A percentile compares a stretch with the other conserved stretches of the same genome.
phyloP scores from a whole-genome alignment of 768 basidiomycete genomes.

The Boletellus ananiceps region DNA sequence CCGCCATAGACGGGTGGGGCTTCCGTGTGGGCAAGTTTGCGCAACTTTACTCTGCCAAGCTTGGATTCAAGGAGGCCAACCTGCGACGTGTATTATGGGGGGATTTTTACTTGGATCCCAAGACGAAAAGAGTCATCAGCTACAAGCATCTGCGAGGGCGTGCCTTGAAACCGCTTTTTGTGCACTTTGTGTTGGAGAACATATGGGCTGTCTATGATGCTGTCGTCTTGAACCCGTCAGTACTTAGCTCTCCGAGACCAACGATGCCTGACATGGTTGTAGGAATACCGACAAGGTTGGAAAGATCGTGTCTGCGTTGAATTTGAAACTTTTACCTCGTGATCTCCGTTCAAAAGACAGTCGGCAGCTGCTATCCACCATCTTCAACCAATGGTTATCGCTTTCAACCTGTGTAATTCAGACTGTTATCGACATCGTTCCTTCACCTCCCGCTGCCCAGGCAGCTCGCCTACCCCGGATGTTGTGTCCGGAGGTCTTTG shows the following conservation, averaged over 20 bases:
- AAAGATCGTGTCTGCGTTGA: slow-evolving; percentile 82
- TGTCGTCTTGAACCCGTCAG: slow-evolving; percentile 84
- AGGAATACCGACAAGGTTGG: slow-evolving; percentile 87
- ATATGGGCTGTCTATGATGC: slow-evolving; percentile 97
- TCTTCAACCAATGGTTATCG: slow-evolving; percentile 95
- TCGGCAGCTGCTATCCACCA: slow-evolving; percentile 73
- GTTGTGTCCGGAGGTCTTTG: slow-evolving; percentile 76
- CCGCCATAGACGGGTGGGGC: slow-evolving; percentile 96
- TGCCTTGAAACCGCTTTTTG: slow-evolving; percentile 89
- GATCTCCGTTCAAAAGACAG: slow-evolving; percentile 92
- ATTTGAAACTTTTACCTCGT: slow-evolving; percentile 78
- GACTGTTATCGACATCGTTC: slow-evolving; percentile 88
- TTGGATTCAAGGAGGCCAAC: slow-evolving; percentile 86
- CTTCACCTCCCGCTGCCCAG: slow-evolving; percentile 81
- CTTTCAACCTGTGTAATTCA: slow-evolving; percentile 92
- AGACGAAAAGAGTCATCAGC: slow-evolving; percentile 88
- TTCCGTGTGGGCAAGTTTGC: slow-evolving; percentile 94
- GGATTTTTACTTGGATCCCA: slow-evolving; percentile 94
- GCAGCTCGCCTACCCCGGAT: slow-evolving; percentile 83
- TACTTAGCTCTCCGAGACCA: slow-evolving; percentile 14
- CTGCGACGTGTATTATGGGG: slow-evolving; percentile 91
- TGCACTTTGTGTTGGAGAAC: slow-evolving; percentile 95
- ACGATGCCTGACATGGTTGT: slow-evolving; percentile 11
- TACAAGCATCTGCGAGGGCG: slow-evolving; percentile 87
- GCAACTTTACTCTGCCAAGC: slow-evolving; percentile 82